These are phyloP conservation scores for Arabidopsis arenosa DNA, from an alignment of 345 rosid genomes.

Conservation along the genomic window DNA sequence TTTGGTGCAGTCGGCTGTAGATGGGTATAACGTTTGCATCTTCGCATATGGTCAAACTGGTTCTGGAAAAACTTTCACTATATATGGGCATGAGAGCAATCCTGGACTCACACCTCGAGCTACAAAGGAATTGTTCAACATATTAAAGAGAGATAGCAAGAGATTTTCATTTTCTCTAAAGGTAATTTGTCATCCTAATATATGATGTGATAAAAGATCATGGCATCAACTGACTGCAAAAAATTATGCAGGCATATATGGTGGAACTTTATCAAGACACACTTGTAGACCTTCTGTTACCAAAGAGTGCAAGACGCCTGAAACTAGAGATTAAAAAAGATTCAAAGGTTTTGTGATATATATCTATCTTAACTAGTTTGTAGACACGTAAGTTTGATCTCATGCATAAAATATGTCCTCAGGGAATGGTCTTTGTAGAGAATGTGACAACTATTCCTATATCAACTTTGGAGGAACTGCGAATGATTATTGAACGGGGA, in stretches of 20 bases:
- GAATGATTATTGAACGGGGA: conserved; percentile 74
- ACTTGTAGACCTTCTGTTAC: conserved; percentile 80
- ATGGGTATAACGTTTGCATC: conserved; percentile 95
- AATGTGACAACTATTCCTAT: conserved; percentile 77
- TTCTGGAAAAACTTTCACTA: conserved; percentile 96
- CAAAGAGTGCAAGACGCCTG: conserved; percentile 68
- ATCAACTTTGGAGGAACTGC: conserved; percentile 75
- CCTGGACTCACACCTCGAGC: conserved; percentile 95
- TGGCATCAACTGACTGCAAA: conserved; percentile 21
- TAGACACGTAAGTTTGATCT: conserved; percentile 12
- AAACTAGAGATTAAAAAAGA: conserved; percentile 97
- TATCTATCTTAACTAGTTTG: conserved; percentile 6
- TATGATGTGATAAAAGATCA: not conserved
- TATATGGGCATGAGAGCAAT: conserved; percentile 76
- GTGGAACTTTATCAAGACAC: conserved; percentile 97
- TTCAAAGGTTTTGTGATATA: conserved; percentile 62
- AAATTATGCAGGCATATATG: conserved; percentile 77
- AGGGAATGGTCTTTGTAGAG: conserved; percentile 96
- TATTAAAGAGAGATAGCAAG: conserved; percentile 73
- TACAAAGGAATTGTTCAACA: conserved; percentile 81
- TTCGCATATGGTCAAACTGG: conserved; percentile 99
- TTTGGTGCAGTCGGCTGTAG: conserved; percentile 93
- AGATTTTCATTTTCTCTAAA: conserved; percentile 83
- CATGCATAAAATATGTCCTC: conserved; percentile 32
- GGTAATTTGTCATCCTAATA: conserved; percentile 49